These are phyloP conservation scores for Eremothecium gossypii DNA, from an alignment of 1,139 yeast species.

Conservation along the genomic window DNA sequence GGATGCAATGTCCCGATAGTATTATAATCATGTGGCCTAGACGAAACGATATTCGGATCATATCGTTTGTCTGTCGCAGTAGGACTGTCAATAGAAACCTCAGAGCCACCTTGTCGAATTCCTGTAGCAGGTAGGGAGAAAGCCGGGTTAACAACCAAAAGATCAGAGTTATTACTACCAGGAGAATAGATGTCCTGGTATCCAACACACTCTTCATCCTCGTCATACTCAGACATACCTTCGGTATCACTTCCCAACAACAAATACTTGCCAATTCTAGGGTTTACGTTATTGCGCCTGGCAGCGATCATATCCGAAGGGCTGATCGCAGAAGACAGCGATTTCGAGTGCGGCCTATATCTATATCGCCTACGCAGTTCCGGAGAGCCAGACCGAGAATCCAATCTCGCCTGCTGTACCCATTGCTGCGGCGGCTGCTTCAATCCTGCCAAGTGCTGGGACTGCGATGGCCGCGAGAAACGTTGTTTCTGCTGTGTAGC, in stretches of 20 bases:
- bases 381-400: background rate
- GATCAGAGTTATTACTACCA: background rate
- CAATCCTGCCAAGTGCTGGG: background rate
- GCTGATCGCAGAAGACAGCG: constrained; percentile 44
- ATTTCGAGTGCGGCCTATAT: constrained; percentile 49
- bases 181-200: background rate
- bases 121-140: too few relatives aligned
- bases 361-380: constrained; percentile 7
- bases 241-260: constrained; percentile 26
- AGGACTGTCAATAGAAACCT: too few relatives aligned
- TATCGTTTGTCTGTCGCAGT: too few relatives aligned
- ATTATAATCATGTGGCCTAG: too few relatives aligned
- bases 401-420: constrained; percentile 8
- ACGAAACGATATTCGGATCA: too few relatives aligned
- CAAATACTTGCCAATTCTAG: constrained; percentile 26
- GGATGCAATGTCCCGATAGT: too few relatives aligned
- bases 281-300: constrained; percentile 22
- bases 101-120: too few relatives aligned
- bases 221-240: constrained; percentile 8
- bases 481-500: background rate
- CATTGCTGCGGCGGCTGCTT: constrained; percentile 1
- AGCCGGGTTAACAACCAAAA: too few relatives aligned
- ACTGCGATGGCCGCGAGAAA: background rate
- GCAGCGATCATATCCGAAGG: constrained; percentile 41
- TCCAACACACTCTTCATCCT: background rate